Conservation (phyloP, 2,329 filamentous ascomycete species). For the Claviceps digitariae region DNA sequence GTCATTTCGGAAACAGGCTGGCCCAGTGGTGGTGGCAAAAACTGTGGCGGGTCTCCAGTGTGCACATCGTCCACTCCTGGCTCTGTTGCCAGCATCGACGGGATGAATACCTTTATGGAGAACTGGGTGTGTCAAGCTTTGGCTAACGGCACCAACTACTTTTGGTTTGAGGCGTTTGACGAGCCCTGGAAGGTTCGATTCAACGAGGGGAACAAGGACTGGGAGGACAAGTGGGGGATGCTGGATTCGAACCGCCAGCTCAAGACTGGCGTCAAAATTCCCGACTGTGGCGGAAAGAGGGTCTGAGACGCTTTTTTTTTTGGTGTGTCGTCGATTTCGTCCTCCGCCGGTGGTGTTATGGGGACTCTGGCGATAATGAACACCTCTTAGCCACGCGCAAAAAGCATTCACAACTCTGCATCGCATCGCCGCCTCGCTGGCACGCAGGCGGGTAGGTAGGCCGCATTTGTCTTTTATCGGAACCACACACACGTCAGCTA, state of each 20-base stretch:
- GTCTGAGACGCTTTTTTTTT: constrained; percentile 18
- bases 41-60: constrained; percentile 46
- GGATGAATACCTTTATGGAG: constrained; percentile 77
- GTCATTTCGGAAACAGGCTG: constrained; percentile 87
- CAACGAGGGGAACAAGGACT: constrained; percentile 55
- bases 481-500: neutral
- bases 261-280: constrained; percentile 74
- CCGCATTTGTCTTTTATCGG: neutral
- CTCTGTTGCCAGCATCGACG: constrained; percentile 62
- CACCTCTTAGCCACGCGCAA: neutral
- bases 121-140: constrained; percentile 74
- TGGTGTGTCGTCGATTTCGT: neutral
- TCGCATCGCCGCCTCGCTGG: neutral
- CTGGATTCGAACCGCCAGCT: constrained; percentile 76
- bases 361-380: neutral
- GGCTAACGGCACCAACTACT: constrained; percentile 76
- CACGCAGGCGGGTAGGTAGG: neutral
- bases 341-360: neutral
- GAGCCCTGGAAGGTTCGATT: constrained; percentile 85
- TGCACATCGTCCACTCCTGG: constrained; percentile 41
- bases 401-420: neutral
- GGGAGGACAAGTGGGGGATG: constrained; percentile 94
- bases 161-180: constrained; percentile 96
- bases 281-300: constrained; percentile 69
- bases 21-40: constrained; percentile 69